Percentiles rank a stretch among this genome's conserved stretches.
These are phyloP conservation scores for Coffea canephora DNA, from an alignment of 257 asterid species.

Conservation along the genomic window DNA sequence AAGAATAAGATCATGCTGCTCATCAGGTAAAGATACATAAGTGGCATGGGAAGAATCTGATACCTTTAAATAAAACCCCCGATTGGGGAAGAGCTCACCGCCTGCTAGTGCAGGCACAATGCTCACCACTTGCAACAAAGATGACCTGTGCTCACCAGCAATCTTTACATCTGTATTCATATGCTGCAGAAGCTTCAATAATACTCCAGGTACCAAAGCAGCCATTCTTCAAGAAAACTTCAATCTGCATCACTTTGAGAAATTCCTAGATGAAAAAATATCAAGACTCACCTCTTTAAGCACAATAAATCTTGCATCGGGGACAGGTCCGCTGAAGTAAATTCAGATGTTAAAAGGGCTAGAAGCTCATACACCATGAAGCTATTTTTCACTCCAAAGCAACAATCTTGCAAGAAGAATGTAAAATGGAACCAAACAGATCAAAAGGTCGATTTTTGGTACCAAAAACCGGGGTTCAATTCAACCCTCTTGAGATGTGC, in stretches of 20 bases:
- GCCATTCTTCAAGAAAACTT: slow-evolving; percentile 54
- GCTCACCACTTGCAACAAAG: slow-evolving; percentile 84
- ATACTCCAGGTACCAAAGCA: slow-evolving; percentile 83
- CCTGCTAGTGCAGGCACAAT: slow-evolving; percentile 97
- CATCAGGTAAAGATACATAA: slow-evolving; percentile 90
- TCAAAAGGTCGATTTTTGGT: slow-evolving; percentile 17
- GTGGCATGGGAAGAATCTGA: slow-evolving; percentile 98
- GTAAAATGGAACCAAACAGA: slow-evolving; percentile 11
- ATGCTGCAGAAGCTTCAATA: slow-evolving; percentile 92
- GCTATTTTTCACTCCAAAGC: background rate
- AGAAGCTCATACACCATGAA: background rate
- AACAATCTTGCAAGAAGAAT: background rate
- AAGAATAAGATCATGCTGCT: slow-evolving; percentile 85
- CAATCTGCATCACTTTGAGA: slow-evolving; percentile 38
- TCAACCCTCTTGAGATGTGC: slow-evolving; percentile 22
- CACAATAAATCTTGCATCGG: slow-evolving; percentile 6
- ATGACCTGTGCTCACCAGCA: slow-evolving; percentile 97
- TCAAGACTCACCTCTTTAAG: slow-evolving; percentile 19
- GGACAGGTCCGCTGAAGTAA: background rate
- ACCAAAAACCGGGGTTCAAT: slow-evolving; percentile 1
- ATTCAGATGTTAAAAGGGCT: background rate
- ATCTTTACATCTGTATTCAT: slow-evolving; percentile 94
- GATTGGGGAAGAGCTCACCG: slow-evolving; percentile 90
- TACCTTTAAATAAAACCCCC: slow-evolving; percentile 95
- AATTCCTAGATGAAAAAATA: slow-evolving; percentile 30